Conservation (phyloP, 179 eudicot species). For the Spinacia oleracea region DNA sequence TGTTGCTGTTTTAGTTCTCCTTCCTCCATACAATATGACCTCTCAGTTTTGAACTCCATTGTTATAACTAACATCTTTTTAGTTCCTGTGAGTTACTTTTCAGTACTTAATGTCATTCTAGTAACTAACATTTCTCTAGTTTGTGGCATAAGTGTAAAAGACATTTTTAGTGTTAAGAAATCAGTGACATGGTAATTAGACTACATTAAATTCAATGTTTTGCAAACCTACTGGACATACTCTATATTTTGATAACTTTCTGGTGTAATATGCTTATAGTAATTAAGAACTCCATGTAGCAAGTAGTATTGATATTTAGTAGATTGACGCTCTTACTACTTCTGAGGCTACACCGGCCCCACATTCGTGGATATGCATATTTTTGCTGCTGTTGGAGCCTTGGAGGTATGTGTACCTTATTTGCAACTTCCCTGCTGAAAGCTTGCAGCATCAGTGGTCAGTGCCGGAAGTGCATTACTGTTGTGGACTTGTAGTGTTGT, state of each 20-base stretch:
- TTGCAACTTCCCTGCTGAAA: neutral
- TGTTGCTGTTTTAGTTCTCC: neutral
- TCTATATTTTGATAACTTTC: neutral
- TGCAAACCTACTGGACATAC: neutral
- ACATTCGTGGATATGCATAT: neutral
- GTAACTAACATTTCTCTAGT: neutral
- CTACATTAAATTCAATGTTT: neutral
- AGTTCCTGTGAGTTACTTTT: neutral
- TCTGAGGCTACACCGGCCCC: neutral
- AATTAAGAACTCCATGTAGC: neutral
- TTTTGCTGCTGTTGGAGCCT: neutral
- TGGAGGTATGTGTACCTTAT: neutral
- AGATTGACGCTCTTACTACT: neutral
- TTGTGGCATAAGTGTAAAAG: neutral
- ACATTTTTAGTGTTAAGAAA: neutral
- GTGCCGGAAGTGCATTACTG: neutral
- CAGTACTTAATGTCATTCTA: neutral
- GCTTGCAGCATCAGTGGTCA: conserved; percentile 8
- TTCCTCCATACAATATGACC: neutral
- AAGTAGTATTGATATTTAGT: neutral
- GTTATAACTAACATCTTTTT: neutral
- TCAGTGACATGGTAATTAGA: neutral
- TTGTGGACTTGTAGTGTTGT: too few relatives aligned
- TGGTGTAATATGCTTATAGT: neutral
- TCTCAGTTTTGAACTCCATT: neutral